phyloP scores from a whole-genome alignment of 2,329 filamentous ascomycete species.

The Diaporthe vaccinii region DNA sequence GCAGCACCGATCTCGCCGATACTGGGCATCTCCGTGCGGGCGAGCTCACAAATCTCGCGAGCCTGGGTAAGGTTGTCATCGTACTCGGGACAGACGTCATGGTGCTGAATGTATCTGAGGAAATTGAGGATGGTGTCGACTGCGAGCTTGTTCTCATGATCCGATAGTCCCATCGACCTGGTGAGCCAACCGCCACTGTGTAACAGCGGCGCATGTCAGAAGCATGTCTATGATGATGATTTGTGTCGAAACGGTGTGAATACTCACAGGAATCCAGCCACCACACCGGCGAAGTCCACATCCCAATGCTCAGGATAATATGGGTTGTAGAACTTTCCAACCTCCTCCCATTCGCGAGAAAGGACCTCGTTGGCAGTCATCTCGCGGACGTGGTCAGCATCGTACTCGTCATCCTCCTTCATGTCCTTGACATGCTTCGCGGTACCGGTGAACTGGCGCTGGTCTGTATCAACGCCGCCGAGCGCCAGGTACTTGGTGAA shows the following conservation, averaged over 20 bases:
- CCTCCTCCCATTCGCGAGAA: conserved; percentile 58
- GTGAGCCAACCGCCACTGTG: conserved; percentile 69
- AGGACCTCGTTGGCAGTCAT: conserved; percentile 75
- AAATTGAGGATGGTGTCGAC: conserved; percentile 85
- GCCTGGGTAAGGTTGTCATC: conserved; percentile 75
- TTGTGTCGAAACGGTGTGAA: conserved; percentile 39
- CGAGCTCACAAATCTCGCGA: conserved; percentile 74
- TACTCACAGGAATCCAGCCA: conserved; percentile 81
- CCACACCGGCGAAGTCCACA: conserved; percentile 85
- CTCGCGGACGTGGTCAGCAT: conserved; percentile 72
- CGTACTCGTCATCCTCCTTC: conserved; percentile 61
- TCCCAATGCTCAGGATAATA: conserved; percentile 71
- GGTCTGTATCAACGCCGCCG: conserved; percentile 79
- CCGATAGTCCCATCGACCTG: conserved; percentile 68
- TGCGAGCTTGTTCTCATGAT: conserved; percentile 67
- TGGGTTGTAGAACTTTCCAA: conserved; percentile 62
- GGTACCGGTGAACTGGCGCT: conserved; percentile 72
- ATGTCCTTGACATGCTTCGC: conserved; percentile 52
- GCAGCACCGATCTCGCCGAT: conserved; percentile 62
- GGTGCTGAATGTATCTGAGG: conserved; percentile 86
- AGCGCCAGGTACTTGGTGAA: conserved; percentile 87
- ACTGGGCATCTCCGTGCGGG: conserved; percentile 75
- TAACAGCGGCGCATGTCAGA: background rate
- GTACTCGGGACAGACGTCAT: conserved; percentile 90
- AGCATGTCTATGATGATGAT: background rate